Conservation (phyloP, 768 basidiomycete species). For the Hypsizygus marmoreus region DNA sequence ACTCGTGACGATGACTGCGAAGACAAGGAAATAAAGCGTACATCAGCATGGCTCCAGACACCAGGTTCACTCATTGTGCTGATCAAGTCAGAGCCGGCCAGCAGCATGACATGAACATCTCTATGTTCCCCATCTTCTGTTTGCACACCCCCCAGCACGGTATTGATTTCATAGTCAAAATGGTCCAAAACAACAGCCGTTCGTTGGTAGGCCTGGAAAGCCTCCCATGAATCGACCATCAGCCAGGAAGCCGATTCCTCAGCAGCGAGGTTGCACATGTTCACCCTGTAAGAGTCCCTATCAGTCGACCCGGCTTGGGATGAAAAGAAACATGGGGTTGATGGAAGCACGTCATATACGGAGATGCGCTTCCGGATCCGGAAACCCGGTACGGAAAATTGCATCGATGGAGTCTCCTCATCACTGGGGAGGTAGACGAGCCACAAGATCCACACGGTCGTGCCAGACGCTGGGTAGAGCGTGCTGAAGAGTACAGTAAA, state of each 20-base stretch:
- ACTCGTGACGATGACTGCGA: conserved; percentile 11
- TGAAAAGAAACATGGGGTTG: conserved; percentile 21
- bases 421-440: background rate
- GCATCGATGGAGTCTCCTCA: background rate
- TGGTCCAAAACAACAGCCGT: conserved; percentile 98
- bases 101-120: conserved; percentile 83
- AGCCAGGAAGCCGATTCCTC: conserved; percentile 92
- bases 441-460: background rate
- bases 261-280: conserved; percentile 87
- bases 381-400: conserved; percentile 9
- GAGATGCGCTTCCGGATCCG: conserved; percentile 14
- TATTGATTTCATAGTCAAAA: conserved; percentile 94
- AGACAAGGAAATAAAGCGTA: conserved; percentile 43
- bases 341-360: conserved; percentile 23
- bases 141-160: conserved; percentile 73
- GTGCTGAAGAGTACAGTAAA: background rate
- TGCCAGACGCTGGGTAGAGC: background rate
- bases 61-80: conserved; percentile 98
- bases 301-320: conserved; percentile 9
- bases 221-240: conserved; percentile 99
- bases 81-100: conserved; percentile 98
- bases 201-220: conserved; percentile 90
- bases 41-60: conserved; percentile 94
- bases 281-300: conserved; percentile 51
- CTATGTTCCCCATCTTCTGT: conserved; percentile 75